These are phyloP conservation scores for Colletotrichum neosansevieriae DNA, from an alignment of 2,329 filamentous ascomycete genomes.

Conservation along the genomic window DNA sequence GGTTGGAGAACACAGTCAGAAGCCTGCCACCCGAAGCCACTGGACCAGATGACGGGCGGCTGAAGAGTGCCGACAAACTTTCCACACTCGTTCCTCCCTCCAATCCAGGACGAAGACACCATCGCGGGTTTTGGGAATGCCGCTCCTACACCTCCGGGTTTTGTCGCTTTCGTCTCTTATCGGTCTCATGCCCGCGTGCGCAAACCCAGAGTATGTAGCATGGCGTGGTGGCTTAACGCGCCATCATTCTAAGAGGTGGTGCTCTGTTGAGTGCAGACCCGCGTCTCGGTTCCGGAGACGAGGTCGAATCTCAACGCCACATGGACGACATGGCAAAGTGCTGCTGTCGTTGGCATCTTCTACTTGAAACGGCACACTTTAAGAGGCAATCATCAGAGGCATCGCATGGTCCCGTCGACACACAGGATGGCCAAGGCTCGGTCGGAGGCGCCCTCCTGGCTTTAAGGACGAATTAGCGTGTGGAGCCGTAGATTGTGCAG, in stretches of 20 bases:
- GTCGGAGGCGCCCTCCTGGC: slow-evolving; percentile 28
- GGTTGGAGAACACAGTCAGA: slow-evolving; percentile 12
- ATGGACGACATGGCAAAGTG: slow-evolving; percentile 1
- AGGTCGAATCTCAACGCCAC: slow-evolving; percentile 6
- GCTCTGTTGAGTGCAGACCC: slow-evolving; percentile 5
- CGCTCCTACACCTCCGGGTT: slow-evolving; percentile 15
- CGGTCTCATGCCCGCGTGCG: slow-evolving; percentile 19
- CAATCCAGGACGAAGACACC: slow-evolving; percentile 27
- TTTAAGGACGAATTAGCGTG: slow-evolving; percentile 31
- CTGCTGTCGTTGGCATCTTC: slow-evolving; percentile 19
- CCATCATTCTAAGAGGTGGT: slow-evolving; percentile 21
- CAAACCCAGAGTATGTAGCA: slow-evolving; percentile 1
- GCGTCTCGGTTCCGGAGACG: slow-evolving; percentile 13
- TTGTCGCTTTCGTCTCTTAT: slow-evolving; percentile 28
- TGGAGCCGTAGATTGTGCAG: slow-evolving; percentile 32
- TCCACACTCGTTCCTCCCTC: slow-evolving; percentile 35
- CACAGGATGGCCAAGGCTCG: slow-evolving; percentile 28
- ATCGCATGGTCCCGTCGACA: slow-evolving; percentile 22
- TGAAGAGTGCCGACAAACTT: slow-evolving; percentile 29
- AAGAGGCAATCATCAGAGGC: slow-evolving; percentile 12
- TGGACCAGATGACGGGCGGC: slow-evolving; percentile 22
- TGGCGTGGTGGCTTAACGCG: slow-evolving; percentile 9
- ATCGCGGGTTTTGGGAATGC: slow-evolving; percentile 16
- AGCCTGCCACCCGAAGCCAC: slow-evolving; percentile 22
- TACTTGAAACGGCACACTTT: slow-evolving; percentile 37